phyloP scores from a whole-genome alignment of 139 green algal species.

The Tetradesmus lagerheimii region DNA sequence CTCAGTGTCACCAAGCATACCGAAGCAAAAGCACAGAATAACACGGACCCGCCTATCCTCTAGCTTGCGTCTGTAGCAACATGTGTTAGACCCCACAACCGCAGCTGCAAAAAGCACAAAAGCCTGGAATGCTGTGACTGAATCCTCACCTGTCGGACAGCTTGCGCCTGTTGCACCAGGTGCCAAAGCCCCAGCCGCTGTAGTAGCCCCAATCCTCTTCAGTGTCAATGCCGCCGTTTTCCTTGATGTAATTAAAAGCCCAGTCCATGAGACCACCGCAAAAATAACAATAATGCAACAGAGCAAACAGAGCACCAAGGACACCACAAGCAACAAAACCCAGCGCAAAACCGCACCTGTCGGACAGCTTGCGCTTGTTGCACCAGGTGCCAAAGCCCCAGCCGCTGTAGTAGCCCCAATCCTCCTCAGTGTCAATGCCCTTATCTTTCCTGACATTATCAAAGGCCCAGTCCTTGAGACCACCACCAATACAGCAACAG shows the following conservation, averaged over 20 bases:
- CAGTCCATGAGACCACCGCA: conserved; percentile 98
- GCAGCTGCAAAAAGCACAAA: too few relatives aligned
- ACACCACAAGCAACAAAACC: conserved; percentile 46
- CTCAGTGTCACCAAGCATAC: conserved; percentile 74
- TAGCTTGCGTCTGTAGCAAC: too few relatives aligned
- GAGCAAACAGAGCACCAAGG: too few relatives aligned
- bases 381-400: conserved; percentile 62
- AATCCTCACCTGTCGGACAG: conserved; percentile 52
- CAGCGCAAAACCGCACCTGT: conserved; percentile 38
- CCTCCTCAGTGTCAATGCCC: conserved; percentile 90
- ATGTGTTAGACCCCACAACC: too few relatives aligned
- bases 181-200: conserved; percentile 55
- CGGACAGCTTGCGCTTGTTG: conserved; percentile 61
- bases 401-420: conserved; percentile 87
- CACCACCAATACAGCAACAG: too few relatives aligned
- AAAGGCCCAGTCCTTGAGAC: too few relatives aligned
- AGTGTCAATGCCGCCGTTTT: too few relatives aligned
- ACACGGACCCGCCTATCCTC: too few relatives aligned
- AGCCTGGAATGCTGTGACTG: too few relatives aligned
- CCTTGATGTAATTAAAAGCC: too few relatives aligned
- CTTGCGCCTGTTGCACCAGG: conserved; percentile 53
- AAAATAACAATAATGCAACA: too few relatives aligned
- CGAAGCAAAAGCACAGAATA: too few relatives aligned
- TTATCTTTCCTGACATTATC: conserved; percentile 90
- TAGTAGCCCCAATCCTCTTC: conserved; percentile 92